Evolutionary conservation across 176 grass and related monocot species (phyloP), one percentile per base, ranked within the genome.

Genomic region (Typha latifolia): DNA sequence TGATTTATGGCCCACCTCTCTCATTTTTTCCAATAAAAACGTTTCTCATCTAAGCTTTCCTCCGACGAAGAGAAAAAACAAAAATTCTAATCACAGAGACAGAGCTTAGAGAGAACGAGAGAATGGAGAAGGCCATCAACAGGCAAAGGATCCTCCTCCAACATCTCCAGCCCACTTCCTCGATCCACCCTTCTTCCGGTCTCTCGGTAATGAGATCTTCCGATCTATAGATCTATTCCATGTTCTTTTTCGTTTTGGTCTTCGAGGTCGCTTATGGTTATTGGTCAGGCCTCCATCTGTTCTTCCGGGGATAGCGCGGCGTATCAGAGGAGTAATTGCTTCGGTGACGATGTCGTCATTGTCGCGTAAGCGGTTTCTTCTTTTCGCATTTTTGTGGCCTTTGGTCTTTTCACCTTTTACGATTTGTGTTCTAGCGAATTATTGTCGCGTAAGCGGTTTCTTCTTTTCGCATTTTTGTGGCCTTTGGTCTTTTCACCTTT

Each of bases 311-410:
- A 81, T 69, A 78, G 74, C 51, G 72, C 79, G 4, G 73, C 77
- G 70, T 90, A 84, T 74, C 69, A 87, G 56, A 82, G 78, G 63
- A 83, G 4, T 49, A 49, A 80, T 14, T 80, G 66, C 78, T 92
- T 88, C 62, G 89, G 75, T 16, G 94, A 97, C 32, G 89, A 97
- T 76, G 78, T 97, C 65, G 94, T 97, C 77, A 87, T 97, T 74
- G 94, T 97, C 50, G 94, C 89, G 94, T 97, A 78, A 92, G 85
- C 76, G 29, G 4, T 77, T 29, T 59, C 12, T 14, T 68, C 12
- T 12, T 51, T 71, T 19, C 5, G 32, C 32, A 32, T 22, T 53
- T 3, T 53, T 53, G n/a, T 53, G 51, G 3, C n/a, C n/a, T 18
- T 55, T 55, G n/a, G 14, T 16, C 15, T 16, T 18, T 55, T 55